Conservation (phyloP, 306 rosid species). For the Sindora glabra region DNA sequence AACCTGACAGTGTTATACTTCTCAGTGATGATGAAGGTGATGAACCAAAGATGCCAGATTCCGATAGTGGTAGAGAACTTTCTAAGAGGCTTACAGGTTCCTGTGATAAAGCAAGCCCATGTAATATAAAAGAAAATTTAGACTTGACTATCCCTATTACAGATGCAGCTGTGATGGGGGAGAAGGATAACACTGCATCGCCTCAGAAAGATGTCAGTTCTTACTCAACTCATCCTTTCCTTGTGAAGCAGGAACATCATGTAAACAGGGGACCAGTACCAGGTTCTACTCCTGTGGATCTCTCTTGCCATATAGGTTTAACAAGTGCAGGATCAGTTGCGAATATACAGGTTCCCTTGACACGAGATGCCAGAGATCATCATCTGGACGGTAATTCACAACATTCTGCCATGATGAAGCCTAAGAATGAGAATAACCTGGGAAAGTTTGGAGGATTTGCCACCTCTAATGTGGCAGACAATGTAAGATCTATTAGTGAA, state of each 20-base stretch:
- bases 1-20: slow-evolving; percentile 45
- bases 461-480: slow-evolving; percentile 39
- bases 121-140: slow-evolving; percentile 26
- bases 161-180: slow-evolving; percentile 41
- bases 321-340: slow-evolving; percentile 22
- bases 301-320: slow-evolving; percentile 26
- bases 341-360: slow-evolving; percentile 22
- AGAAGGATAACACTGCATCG: slow-evolving; percentile 26
- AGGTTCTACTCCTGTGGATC: slow-evolving; percentile 30
- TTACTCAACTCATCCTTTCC: slow-evolving; percentile 24
- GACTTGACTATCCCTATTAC: slow-evolving; percentile 32
- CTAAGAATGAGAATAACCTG: slow-evolving; percentile 34
- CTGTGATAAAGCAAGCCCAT: slow-evolving; percentile 34
- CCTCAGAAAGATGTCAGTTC: slow-evolving; percentile 24
- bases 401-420: slow-evolving; percentile 37
- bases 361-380: slow-evolving; percentile 16
- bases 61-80: slow-evolving; percentile 33
- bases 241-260: slow-evolving; percentile 32
- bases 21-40: slow-evolving; percentile 81
- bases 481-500: slow-evolving; percentile 40
- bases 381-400: slow-evolving; percentile 24
- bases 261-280: slow-evolving; percentile 24
- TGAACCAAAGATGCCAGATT: slow-evolving; percentile 29
- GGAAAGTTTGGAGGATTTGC: slow-evolving; percentile 40
- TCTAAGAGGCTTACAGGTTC: slow-evolving; percentile 26